A percentile compares a stretch with the other conserved stretches of the same genome.
These are phyloP conservation scores for Capsicum rhomboideum DNA, from an alignment of 257 asterid genomes.

Conservation along the genomic window DNA sequence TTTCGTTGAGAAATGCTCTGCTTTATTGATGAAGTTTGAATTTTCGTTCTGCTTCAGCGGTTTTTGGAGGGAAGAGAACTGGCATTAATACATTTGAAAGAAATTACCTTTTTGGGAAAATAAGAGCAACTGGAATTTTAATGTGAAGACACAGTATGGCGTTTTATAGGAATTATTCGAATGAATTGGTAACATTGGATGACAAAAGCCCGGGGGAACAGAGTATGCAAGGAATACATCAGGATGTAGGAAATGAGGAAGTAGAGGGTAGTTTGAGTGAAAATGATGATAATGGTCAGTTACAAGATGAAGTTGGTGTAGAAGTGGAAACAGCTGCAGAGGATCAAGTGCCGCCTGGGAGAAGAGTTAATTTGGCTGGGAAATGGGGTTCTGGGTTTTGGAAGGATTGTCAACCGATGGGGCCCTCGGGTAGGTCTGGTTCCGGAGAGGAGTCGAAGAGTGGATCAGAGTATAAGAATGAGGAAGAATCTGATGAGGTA, in stretches of 20 bases:
- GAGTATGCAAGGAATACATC: conserved; percentile 22
- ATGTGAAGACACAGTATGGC: conserved; percentile 57
- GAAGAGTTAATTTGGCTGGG: conserved; percentile 39
- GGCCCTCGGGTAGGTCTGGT: conserved; percentile 41
- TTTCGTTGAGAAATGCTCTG: not conserved
- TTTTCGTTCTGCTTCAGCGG: conserved; percentile 11
- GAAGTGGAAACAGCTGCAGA: conserved; percentile 29
- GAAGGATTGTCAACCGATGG: conserved; percentile 64
- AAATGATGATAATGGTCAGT: conserved; percentile 18
- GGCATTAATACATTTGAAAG: conserved; percentile 7
- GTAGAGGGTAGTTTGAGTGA: conserved; percentile 42
- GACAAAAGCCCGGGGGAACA: conserved; percentile 39
- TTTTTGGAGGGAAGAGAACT: conserved; percentile 31
- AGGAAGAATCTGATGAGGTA: conserved; percentile 69
- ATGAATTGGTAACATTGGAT: conserved; percentile 36
- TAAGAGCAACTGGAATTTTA: conserved; percentile 4
- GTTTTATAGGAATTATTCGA: conserved; percentile 43
- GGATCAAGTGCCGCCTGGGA: conserved; percentile 22
- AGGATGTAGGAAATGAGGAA: conserved; percentile 32
- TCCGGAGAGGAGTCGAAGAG: conserved; percentile 89
- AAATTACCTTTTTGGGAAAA: conserved; percentile 6
- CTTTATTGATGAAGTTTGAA: conserved; percentile 1
- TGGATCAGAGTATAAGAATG: conserved; percentile 71
- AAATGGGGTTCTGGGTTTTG: conserved; percentile 86
- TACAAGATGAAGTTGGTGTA: conserved; percentile 25